Evolutionary conservation across 2,329 filamentous ascomycete genomes (phyloP).

Genomic region (Xylaria sp.): DNA sequence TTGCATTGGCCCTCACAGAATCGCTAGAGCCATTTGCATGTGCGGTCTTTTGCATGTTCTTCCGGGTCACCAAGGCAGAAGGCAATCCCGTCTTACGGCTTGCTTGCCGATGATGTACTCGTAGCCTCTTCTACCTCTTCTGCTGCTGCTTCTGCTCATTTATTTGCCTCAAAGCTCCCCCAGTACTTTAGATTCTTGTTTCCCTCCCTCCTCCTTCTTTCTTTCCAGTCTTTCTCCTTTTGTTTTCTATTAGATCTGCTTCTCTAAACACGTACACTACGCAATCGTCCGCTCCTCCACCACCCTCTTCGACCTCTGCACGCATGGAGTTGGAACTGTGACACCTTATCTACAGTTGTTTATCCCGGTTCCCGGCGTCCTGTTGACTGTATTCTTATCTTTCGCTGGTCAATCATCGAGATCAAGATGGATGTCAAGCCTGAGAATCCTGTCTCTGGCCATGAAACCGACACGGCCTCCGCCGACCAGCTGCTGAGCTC

Average conservation of each 20-base stretch:
- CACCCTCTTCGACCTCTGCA: background rate
- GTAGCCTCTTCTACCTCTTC: too few species aligned
- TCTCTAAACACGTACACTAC: background rate
- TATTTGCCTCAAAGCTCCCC: background rate
- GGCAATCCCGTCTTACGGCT: background rate
- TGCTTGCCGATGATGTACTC: too few species aligned
- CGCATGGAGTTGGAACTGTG: background rate
- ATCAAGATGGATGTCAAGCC: slow-evolving; percentile 20
- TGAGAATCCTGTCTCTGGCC: slow-evolving; percentile 20
- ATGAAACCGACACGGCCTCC: slow-evolving; percentile 36
- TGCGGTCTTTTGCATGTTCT: background rate
- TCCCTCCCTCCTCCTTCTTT: background rate
- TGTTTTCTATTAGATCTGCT: background rate
- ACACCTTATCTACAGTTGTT: background rate
- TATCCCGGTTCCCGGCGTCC: background rate
- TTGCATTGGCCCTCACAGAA: background rate
- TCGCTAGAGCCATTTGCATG: background rate
- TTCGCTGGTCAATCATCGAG: background rate
- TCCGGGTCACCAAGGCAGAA: background rate
- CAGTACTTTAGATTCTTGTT: background rate
- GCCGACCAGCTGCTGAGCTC: slow-evolving; percentile 59
- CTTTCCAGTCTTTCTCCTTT: background rate
- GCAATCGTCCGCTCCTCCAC: background rate
- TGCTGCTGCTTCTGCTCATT: too few species aligned
- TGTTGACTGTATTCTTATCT: background rate